phyloP scores from a whole-genome alignment of 495 filamentous ascomycete genomes.

The Bacidia rubella region DNA sequence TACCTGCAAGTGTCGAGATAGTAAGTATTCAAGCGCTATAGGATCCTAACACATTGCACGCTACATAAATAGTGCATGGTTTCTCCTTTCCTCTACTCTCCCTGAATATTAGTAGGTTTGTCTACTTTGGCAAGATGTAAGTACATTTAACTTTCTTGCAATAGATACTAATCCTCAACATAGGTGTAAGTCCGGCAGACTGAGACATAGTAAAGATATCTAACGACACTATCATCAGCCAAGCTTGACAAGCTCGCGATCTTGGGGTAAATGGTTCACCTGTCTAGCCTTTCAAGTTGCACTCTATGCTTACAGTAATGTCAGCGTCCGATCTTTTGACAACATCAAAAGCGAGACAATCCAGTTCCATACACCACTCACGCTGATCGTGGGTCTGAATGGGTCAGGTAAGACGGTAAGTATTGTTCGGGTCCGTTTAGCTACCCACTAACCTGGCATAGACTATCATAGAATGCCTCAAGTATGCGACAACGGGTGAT shows the following conservation, averaged over 20 bases:
- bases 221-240: slow-evolving; percentile 26
- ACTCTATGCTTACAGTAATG: no score
- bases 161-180: not conserved
- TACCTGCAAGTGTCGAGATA: no score
- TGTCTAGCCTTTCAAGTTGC: no score
- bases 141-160: not conserved
- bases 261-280: slow-evolving; percentile 48
- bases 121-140: not conserved
- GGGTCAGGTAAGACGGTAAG: slow-evolving; percentile 85
- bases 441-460: slow-evolving; percentile 17
- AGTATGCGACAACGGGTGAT: slow-evolving; percentile 92
- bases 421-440: not conserved
- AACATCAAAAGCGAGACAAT: slow-evolving; percentile 66
- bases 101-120: no score
- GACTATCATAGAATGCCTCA: slow-evolving; percentile 98
- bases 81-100: not conserved
- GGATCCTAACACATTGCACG: no score
- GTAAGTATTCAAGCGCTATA: no score
- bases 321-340: slow-evolving; percentile 89
- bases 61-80: no score
- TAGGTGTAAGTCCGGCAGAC: not conserved
- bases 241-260: slow-evolving; percentile 86
- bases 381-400: slow-evolving; percentile 92
- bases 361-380: slow-evolving; percentile 76
- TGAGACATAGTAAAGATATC: not conserved